A percentile compares a stretch with the other conserved stretches of the same genome.
Evolutionary conservation across 352 stramenopile species (phyloP).

Genomic region (Phytophthora tubulina): DNA sequence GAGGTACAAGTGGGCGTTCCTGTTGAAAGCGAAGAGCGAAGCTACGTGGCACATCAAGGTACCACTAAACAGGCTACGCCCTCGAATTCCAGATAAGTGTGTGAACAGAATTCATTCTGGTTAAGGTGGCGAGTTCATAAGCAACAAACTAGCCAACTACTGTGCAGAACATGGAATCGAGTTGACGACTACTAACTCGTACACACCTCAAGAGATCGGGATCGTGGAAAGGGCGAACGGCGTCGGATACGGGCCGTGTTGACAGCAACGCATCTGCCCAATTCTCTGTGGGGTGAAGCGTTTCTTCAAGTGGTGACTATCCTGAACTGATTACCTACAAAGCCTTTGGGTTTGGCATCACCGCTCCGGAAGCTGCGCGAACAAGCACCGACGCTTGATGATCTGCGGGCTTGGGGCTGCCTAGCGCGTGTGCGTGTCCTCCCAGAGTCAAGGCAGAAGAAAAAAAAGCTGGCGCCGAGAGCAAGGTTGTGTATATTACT

Average conservation of each 20-base stretch:
- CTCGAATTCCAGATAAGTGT: conserved; percentile 6
- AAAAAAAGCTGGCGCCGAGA: too few species aligned
- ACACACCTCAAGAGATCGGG: conserved; percentile 16
- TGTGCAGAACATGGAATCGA: conserved; percentile 12
- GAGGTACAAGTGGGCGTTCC: too few species aligned
- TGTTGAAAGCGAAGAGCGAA: too few species aligned
- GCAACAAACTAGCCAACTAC: not conserved
- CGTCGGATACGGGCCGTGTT: conserved; percentile 4
- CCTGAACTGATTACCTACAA: conserved; percentile 6
- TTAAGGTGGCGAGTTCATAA: not conserved
- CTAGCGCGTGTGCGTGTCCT: too few species aligned
- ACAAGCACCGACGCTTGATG: not conserved
- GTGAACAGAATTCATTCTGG: too few species aligned
- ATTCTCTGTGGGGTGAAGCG: conserved; percentile 9
- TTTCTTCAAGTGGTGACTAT: conserved; percentile 10
- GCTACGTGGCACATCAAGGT: not conserved
- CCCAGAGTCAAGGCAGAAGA: too few species aligned
- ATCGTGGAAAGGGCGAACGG: conserved; percentile 5
- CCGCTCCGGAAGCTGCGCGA: not conserved
- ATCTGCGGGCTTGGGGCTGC: conserved; percentile 13
- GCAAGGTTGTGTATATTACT: too few species aligned
- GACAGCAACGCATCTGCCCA: not conserved
- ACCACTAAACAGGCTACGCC: conserved; percentile 14
- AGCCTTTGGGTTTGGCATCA: not conserved
- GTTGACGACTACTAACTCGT: conserved; percentile 5